Percentiles rank a stretch among this genome's conserved stretches.
phyloP scores from a whole-genome alignment of 371 early-diverging fungal species.

The Synchytrium microbalum region DNA sequence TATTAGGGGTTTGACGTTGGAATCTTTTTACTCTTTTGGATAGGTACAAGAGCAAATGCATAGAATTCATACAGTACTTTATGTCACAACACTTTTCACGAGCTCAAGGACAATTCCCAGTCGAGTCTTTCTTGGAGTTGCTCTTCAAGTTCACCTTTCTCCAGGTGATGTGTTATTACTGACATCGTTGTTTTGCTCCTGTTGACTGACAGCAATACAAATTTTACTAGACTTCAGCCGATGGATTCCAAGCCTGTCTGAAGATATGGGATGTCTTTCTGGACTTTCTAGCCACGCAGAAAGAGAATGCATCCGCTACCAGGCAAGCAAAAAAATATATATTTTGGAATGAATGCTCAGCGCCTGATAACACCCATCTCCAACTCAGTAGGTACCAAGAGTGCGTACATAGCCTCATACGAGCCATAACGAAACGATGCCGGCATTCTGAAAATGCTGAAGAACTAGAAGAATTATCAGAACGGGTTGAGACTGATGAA shows the following conservation, averaged over 20 bases:
- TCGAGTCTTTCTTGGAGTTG: background rate
- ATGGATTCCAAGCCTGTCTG: background rate
- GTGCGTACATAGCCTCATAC: background rate
- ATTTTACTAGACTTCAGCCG: background rate
- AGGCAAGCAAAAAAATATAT: background rate
- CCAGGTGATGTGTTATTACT: background rate
- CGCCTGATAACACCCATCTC: background rate
- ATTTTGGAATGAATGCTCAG: background rate
- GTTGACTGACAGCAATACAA: background rate
- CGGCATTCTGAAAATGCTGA: background rate
- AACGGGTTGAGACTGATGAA: background rate
- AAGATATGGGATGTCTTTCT: background rate
- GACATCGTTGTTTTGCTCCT: background rate
- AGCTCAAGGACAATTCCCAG: background rate
- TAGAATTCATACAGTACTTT: background rate
- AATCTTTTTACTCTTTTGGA: background rate
- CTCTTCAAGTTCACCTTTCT: conserved; percentile 4
- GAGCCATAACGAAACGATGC: background rate
- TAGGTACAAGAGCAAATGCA: conserved; percentile 2
- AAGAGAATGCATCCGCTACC: background rate
- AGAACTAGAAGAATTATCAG: background rate
- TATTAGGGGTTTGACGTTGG: background rate
- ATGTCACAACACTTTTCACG: background rate
- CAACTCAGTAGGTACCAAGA: background rate
- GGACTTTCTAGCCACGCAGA: background rate